Conservation (phyloP, 208 protist genomes). For the Leishmania amazonensis region DNA sequence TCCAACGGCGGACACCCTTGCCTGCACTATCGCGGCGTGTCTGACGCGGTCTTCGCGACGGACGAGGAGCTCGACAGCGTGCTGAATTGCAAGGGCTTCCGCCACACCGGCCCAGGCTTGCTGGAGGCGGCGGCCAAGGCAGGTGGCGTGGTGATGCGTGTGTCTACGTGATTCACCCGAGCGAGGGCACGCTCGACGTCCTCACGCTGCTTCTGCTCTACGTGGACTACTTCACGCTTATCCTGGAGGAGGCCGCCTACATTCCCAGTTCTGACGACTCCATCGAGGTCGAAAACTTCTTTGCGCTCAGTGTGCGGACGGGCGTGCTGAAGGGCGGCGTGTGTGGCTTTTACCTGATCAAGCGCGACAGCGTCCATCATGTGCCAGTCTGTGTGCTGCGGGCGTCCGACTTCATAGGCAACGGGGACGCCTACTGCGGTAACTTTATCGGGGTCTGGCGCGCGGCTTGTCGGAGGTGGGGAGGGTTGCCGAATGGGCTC, state of each 20-base stretch:
- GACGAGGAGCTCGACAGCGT: conserved; percentile 22
- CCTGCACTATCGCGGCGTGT: conserved; percentile 29
- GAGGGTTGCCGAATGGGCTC: conserved; percentile 22
- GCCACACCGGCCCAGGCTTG: conserved; percentile 24
- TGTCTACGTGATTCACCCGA: conserved; percentile 34
- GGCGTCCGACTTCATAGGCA: conserved; percentile 28
- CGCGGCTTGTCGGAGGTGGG: conserved; percentile 19
- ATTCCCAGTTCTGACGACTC: conserved; percentile 10
- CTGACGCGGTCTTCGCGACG: conserved; percentile 25
- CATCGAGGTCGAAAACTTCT: conserved; percentile 21
- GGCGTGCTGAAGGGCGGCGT: conserved; percentile 28
- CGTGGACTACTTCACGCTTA: conserved; percentile 35
- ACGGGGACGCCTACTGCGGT: conserved; percentile 27
- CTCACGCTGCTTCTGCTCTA: conserved; percentile 22
- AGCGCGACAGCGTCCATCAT: conserved; percentile 26
- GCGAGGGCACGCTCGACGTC: conserved; percentile 18
- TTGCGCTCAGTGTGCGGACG: conserved; percentile 14
- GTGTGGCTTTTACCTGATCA: conserved; percentile 19
- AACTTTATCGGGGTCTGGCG: conserved; percentile 27
- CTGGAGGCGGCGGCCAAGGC: conserved; percentile 25
- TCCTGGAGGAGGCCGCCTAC: conserved; percentile 20
- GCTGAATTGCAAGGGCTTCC: conserved; percentile 24
- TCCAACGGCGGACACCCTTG: conserved; percentile 25
- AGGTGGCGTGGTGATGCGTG: conserved; percentile 22
- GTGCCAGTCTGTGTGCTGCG: conserved; percentile 24